Conservation (phyloP, 2,329 filamentous ascomycete genomes). For the Trichophyton verrucosum region DNA sequence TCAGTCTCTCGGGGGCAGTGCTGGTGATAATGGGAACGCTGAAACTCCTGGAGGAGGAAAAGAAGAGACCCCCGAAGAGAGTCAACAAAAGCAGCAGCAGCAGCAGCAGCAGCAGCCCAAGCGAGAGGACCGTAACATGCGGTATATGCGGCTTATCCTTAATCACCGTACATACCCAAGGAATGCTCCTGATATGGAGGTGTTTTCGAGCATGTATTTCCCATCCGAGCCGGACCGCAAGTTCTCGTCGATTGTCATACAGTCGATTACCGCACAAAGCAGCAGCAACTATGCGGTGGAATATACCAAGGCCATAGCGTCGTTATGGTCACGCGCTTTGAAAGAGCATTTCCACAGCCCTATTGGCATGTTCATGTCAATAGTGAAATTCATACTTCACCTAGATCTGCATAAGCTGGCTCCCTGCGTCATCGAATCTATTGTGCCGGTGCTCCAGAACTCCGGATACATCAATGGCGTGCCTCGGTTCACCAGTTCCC, state of each 20-base stretch:
- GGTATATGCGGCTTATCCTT: conserved; percentile 43
- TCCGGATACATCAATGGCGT: conserved; percentile 44
- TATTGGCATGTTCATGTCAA: conserved; percentile 31
- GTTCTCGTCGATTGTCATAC: conserved; percentile 44
- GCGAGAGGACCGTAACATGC: conserved; percentile 19
- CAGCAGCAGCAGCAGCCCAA: conserved; percentile 10
- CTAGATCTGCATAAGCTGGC: conserved; percentile 27
- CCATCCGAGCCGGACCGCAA: conserved; percentile 39
- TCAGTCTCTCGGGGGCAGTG: conserved; percentile 14
- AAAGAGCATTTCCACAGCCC: conserved; percentile 40
- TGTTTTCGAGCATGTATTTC: conserved; percentile 40
- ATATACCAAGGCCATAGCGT: conserved; percentile 39
- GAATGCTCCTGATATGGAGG: conserved; percentile 42
- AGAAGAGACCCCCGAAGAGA: conserved; percentile 15
- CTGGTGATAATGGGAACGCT: conserved; percentile 13
- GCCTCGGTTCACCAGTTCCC: conserved; percentile 37
- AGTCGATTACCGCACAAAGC: conserved; percentile 35
- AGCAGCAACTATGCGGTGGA: conserved; percentile 36
- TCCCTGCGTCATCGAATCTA: conserved; percentile 25
- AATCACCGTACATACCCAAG: conserved; percentile 41
- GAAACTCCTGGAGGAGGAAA: conserved; percentile 17
- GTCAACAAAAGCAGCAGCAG: conserved; percentile 6
- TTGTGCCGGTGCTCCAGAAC: conserved; percentile 31
- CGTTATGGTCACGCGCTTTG: conserved; percentile 45
- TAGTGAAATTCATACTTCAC: conserved; percentile 30